A percentile compares a stretch with the other conserved stretches of the same genome.
phyloP scores from a whole-genome alignment of 371 early-diverging fungal species.

The Dinochytrium kinnereticum region DNA sequence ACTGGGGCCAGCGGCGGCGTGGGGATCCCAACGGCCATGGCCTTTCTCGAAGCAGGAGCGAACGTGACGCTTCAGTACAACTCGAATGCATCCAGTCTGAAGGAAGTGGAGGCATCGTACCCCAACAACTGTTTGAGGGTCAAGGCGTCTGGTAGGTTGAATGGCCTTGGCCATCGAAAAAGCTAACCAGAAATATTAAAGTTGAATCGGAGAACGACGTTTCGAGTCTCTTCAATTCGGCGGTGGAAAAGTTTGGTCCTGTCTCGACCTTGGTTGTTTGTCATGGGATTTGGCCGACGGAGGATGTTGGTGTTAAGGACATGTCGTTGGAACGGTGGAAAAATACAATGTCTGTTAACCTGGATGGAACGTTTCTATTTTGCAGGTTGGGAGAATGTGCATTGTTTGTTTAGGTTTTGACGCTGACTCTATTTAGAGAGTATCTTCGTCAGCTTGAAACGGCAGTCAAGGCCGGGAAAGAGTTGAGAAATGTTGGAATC shows the following conservation, averaged over 20 bases:
- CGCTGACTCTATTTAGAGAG: slow-evolving; percentile 26
- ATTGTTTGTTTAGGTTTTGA: not conserved
- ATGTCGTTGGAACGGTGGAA: slow-evolving; percentile 55
- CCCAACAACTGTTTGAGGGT: slow-evolving; percentile 12
- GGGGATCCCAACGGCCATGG: slow-evolving; percentile 37
- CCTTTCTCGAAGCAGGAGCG: slow-evolving; percentile 47
- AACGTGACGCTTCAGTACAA: slow-evolving; percentile 57
- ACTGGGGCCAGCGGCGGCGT: slow-evolving; percentile 51
- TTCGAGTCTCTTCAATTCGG: slow-evolving; percentile 21
- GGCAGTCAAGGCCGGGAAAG: slow-evolving; percentile 27
- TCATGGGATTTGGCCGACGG: slow-evolving; percentile 61
- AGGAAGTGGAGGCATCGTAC: slow-evolving; percentile 30
- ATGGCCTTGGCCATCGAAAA: not conserved
- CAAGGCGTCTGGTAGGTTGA: not conserved
- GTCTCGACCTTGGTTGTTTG: slow-evolving; percentile 53
- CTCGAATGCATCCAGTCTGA: slow-evolving; percentile 30
- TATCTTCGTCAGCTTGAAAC: slow-evolving; percentile 49
- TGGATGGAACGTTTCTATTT: slow-evolving; percentile 58
- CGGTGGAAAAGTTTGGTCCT: slow-evolving; percentile 39
- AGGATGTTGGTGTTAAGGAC: slow-evolving; percentile 52
- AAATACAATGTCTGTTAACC: slow-evolving; percentile 53
- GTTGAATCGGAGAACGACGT: slow-evolving; percentile 44
- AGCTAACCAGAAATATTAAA: not conserved
- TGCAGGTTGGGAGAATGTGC: slow-evolving; percentile 19
- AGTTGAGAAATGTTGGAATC: slow-evolving; percentile 37